Evolutionary conservation across 2,329 filamentous ascomycete genomes (phyloP), one percentile per base, ranked within the genome.

Genomic region (Ceratocystis colombiana): DNA sequence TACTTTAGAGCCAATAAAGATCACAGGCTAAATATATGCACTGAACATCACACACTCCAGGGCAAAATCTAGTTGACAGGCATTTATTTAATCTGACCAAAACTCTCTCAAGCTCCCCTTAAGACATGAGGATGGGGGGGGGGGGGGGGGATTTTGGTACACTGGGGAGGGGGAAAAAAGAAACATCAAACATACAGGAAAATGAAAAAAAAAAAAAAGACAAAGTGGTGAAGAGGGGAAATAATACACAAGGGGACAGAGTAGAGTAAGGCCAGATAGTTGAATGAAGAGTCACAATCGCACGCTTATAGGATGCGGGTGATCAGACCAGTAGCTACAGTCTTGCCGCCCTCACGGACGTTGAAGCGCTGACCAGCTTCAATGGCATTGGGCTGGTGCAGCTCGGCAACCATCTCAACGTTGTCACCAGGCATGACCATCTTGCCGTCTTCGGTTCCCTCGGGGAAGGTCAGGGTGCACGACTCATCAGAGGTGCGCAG

Each of bases 351-450:
- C 82, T 99, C 94, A 78, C 94, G 90, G 75, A 99, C 86, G 82
- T 97, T 99, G 85, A 99, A 94, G 73, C 94, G 89, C 82, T 96
- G 90, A 72, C 94, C 93, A 69, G 84, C 80, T 80, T 99, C 94
- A 70, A 96, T 79, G 68, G 93, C 93, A 73, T 95, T 84, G 70
- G 93, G 90, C 78, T 88, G 81, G 78, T 90, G 85, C 74, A 96
- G 86, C 73, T 88, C 85, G 76, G 91, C 88, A 70, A 94, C 80
- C 92, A 99, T 96, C 83, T 99, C 94, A 71, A 96, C 86, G 79
- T 99, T 99, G 84, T 99, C 94, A 77, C 94, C 94, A 64, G 94
- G 94, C 91, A 96, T 95, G 77, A 96, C 87, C 81, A 91, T 88
- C 82, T 90, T 92, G 77, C 79, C 79, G 72, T 93, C 87, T 76